Evolutionary conservation across 2,329 filamentous ascomycete species (phyloP).

Genomic region (Hyphodiscus sp.): DNA sequence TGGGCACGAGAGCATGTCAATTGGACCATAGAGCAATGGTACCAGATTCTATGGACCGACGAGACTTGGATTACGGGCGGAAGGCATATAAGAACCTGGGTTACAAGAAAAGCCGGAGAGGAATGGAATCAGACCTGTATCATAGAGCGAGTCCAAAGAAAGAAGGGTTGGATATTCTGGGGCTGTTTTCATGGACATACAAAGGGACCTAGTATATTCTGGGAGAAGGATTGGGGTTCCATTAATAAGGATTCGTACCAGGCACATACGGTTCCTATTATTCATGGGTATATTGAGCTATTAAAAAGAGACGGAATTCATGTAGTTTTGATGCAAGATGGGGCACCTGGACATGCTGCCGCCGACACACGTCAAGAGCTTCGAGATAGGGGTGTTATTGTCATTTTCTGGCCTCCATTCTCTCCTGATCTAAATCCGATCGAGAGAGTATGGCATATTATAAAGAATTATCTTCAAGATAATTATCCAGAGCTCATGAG

Average conservation of each 20-base stretch:
- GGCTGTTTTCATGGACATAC: conserved; percentile 4
- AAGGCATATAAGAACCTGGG: neutral
- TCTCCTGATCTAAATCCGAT: conserved; percentile 11
- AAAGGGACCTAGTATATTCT: conserved; percentile 5
- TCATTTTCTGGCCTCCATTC: conserved; percentile 11
- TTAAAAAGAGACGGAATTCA: neutral
- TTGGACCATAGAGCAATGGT: conserved; percentile 6
- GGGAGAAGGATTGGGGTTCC: conserved; percentile 22
- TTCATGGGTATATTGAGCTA: conserved; percentile 1
- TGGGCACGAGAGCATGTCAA: conserved; percentile 3
- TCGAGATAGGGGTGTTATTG: conserved; percentile 1
- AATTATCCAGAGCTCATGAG: conserved; percentile 5
- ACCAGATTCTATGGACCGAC: conserved; percentile 3
- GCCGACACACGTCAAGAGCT: conserved; percentile 6
- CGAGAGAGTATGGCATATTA: conserved; percentile 11
- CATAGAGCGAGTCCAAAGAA: neutral
- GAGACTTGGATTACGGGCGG: conserved; percentile 4
- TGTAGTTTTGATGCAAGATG: neutral
- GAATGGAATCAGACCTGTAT: neutral
- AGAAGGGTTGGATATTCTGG: conserved; percentile 10
- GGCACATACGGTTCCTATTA: neutral
- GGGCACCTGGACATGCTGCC: neutral
- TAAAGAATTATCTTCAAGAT: conserved; percentile 12
- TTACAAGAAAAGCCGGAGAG: neutral
- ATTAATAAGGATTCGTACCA: neutral